Conservation (phyloP, 2,329 filamentous ascomycete genomes). For the Camillea tinctor region DNA sequence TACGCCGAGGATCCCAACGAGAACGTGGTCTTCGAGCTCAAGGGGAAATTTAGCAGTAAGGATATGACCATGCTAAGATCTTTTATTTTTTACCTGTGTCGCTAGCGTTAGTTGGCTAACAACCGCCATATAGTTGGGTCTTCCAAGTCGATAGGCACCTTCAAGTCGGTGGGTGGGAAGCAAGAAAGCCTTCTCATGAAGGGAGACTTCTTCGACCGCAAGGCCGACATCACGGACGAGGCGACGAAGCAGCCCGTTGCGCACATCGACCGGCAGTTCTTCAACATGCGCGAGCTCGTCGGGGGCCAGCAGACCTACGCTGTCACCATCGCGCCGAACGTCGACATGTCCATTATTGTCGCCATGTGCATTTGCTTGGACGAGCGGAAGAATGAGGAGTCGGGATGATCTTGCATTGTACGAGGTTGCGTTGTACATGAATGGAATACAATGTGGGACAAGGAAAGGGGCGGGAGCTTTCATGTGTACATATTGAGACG, state of each 20-base stretch:
- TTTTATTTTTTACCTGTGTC: too few species aligned
- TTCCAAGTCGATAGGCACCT: constrained; percentile 56
- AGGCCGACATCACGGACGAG: constrained; percentile 56
- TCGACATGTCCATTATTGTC: constrained; percentile 64
- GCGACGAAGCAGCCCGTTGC: constrained; percentile 52
- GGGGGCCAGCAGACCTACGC: constrained; percentile 65
- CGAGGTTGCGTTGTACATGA: too few species aligned
- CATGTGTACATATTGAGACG: too few species aligned
- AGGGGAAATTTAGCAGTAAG: constrained; percentile 53
- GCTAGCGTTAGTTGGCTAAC: too few species aligned
- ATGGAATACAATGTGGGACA: too few species aligned
- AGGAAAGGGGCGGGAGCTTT: too few species aligned
- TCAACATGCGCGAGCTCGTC: constrained; percentile 57
- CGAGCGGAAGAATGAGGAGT: constrained; percentile 57
- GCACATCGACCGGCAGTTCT: constrained; percentile 56
- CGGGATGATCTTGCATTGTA: too few species aligned
- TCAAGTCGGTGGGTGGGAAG: constrained; percentile 48
- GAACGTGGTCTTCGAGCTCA: constrained; percentile 53
- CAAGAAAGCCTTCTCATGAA: constrained; percentile 53
- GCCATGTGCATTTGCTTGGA: constrained; percentile 69
- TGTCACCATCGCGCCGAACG: constrained; percentile 60
- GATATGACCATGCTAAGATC: too few species aligned
- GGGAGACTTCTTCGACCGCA: constrained; percentile 59
- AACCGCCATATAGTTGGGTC: constrained; percentile 42
- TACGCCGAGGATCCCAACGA: constrained; percentile 45